Percentiles rank a stretch among this genome's conserved stretches.
These are phyloP conservation scores for Imleria badia DNA, from an alignment of 768 basidiomycete genomes.

Conservation along the genomic window DNA sequence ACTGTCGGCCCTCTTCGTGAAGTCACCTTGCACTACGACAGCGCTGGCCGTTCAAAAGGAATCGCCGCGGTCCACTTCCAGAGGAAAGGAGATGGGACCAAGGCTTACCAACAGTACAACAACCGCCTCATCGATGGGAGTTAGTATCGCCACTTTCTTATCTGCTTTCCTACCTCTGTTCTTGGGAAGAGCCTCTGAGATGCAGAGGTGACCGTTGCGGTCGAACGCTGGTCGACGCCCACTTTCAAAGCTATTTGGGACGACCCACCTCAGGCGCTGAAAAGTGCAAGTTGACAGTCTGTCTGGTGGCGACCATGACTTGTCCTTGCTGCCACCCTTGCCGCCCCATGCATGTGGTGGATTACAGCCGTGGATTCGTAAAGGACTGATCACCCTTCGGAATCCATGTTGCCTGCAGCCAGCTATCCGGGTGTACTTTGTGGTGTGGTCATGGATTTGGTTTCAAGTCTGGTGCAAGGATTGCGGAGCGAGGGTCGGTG, in stretches of 20 bases:
- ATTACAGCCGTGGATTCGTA: constrained; percentile 23
- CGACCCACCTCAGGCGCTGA: constrained; percentile 27
- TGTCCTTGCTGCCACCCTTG: constrained; percentile 29
- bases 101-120: constrained; percentile 94
- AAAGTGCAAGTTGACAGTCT: constrained; percentile 32
- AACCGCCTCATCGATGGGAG: constrained; percentile 99
- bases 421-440: constrained; percentile 24
- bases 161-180: constrained; percentile 36
- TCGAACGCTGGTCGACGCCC: constrained; percentile 24
- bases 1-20: constrained; percentile 88
- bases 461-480: constrained; percentile 32
- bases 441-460: constrained; percentile 34
- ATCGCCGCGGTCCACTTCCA: constrained; percentile 84
- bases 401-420: constrained; percentile 26
- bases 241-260: constrained; percentile 22
- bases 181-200: constrained; percentile 16
- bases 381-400: constrained; percentile 32
- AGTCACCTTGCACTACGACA: constrained; percentile 84
- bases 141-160: constrained; percentile 77
- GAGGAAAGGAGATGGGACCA: constrained; percentile 84
- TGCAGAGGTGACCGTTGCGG: constrained; percentile 21
- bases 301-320: constrained; percentile 29
- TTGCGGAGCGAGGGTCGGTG: constrained; percentile 28
- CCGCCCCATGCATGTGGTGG: constrained; percentile 19
- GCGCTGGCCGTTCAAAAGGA: constrained; percentile 85